Base-by-base conservation (phyloP, 192 early-diverging fungal species). In the Entophlyctis helioformis region DNA sequence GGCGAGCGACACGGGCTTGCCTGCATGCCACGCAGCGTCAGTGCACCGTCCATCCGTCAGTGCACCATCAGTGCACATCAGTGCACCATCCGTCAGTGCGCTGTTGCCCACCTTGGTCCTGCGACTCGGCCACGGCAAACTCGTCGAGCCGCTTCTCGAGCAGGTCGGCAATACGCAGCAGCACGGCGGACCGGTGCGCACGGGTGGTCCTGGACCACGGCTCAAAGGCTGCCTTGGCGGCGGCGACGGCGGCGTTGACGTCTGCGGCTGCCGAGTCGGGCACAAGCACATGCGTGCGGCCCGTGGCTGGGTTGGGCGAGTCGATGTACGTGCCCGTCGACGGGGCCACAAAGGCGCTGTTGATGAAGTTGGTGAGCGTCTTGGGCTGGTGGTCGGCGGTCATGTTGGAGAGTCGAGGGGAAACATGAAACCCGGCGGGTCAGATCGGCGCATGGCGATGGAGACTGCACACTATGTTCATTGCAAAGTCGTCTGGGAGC, bases 301-400 rank as follows among this genome's bases (percentile, higher is more conserved):
- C 82, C 11, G 68, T 86, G 21, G 81, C 50, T 13, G 88, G 88
- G 50, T 85, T 83, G 49, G 72, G 53, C 19, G 69, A 68, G n/a
- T 66, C 65, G 46, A 87, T 56, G 48, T 78, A 80, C 6, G 42
- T 35, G 26, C 57, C 60, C 34, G 66, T 51, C 3, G 37, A 39
- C 3, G 81, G 71, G 27, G 60, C 58, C 41, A 67, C 67, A 53
- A 81, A 85, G 35, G 69, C 61, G 45, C 78, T 78, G 58, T 84
- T 78, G 48, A 86, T 84, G 63, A 82, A 87, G 68, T 82, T 81
- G 13, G 5, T 15, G 51, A 53, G n/a, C n/a, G n/a, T n/a, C n/a
- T n/a, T n/a, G n/a, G n/a, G n/a, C n/a, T n/a, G n/a, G n/a, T n/a
- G n/a, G n/a, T n/a, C n/a, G n/a, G n/a, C n/a, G n/a, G n/a, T n/a